A percentile compares a stretch with the other conserved stretches of the same genome.
Conservation (phyloP, 2,329 filamentous ascomycete genomes). For the Colletotrichum sp. region DNA sequence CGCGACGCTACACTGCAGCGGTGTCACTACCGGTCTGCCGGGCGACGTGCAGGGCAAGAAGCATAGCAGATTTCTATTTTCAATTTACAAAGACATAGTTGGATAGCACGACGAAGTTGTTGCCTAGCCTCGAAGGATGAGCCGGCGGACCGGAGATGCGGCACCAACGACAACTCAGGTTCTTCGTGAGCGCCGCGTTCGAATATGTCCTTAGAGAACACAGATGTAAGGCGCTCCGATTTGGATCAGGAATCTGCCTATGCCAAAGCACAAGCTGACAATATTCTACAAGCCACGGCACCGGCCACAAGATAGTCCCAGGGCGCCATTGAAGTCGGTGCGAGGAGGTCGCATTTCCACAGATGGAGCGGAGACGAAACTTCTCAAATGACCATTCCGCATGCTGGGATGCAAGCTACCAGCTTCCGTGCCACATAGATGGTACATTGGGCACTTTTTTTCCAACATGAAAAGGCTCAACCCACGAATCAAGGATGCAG, state of each 20-base stretch:
- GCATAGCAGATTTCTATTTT: background rate
- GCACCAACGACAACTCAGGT: background rate
- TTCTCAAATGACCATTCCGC: background rate
- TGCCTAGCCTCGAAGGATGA: background rate
- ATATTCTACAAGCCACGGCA: background rate
- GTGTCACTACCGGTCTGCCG: background rate
- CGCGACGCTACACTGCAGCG: background rate
- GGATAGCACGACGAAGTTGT: background rate
- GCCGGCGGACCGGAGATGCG: slow-evolving; percentile 6
- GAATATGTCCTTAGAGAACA: background rate
- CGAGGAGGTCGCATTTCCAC: background rate
- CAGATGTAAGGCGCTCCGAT: background rate
- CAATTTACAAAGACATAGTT: background rate
- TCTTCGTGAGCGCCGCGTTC: background rate
- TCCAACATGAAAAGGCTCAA: background rate
- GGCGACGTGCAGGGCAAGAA: background rate
- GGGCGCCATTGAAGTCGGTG: background rate
- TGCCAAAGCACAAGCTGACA: background rate
- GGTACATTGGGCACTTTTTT: background rate
- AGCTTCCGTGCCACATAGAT: background rate
- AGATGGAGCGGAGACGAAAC: slow-evolving; percentile 1
- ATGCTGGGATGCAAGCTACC: background rate
- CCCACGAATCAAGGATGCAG: slow-evolving; percentile 3
- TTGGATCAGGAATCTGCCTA: background rate
- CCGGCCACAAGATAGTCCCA: background rate